Percentiles rank a stretch among this genome's conserved stretches.
phyloP scores from a whole-genome alignment of 2,329 filamentous ascomycete species.

The Tolypocladium ovalisporum region DNA sequence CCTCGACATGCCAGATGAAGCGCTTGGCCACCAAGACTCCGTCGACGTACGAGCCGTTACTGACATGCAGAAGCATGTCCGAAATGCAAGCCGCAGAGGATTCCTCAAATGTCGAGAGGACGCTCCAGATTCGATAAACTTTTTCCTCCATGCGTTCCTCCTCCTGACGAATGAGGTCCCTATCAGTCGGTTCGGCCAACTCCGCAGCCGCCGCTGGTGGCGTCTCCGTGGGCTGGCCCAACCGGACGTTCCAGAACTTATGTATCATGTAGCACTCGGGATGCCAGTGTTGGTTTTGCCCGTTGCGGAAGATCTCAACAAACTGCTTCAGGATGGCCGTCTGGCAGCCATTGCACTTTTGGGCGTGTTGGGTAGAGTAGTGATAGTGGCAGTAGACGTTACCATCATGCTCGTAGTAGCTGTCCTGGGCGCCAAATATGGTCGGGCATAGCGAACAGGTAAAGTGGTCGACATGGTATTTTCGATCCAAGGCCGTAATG shows the following conservation, averaged over 20 bases:
- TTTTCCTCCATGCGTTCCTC: constrained; percentile 97
- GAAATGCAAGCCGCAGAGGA: constrained; percentile 97
- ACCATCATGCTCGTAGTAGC: constrained; percentile 96
- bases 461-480: constrained; percentile 99
- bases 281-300: constrained; percentile 98
- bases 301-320: constrained; percentile 96
- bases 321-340: constrained; percentile 98
- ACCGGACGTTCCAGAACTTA: constrained; percentile 97
- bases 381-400: constrained; percentile 98
- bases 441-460: constrained; percentile 95
- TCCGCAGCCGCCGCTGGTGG: constrained; percentile 29
- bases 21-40: constrained; percentile 89
- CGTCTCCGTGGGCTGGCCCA: constrained; percentile 51
- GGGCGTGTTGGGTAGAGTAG: constrained; percentile 94
- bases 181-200: constrained; percentile 46
- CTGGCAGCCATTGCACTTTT: constrained; percentile 91
- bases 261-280: constrained; percentile 99
- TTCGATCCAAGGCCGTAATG: constrained; percentile 92
- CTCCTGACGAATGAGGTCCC: constrained; percentile 66
- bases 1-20: constrained; percentile 92
- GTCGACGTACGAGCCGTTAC: constrained; percentile 92
- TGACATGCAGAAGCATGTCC: constrained; percentile 96
- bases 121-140: constrained; percentile 96
- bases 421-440: constrained; percentile 96
- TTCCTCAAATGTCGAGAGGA: constrained; percentile 92